A percentile compares a stretch with the other conserved stretches of the same genome.
phyloP scores from a whole-genome alignment of 2,329 filamentous ascomycete species.

The Phyllosticta citrichinensis region DNA sequence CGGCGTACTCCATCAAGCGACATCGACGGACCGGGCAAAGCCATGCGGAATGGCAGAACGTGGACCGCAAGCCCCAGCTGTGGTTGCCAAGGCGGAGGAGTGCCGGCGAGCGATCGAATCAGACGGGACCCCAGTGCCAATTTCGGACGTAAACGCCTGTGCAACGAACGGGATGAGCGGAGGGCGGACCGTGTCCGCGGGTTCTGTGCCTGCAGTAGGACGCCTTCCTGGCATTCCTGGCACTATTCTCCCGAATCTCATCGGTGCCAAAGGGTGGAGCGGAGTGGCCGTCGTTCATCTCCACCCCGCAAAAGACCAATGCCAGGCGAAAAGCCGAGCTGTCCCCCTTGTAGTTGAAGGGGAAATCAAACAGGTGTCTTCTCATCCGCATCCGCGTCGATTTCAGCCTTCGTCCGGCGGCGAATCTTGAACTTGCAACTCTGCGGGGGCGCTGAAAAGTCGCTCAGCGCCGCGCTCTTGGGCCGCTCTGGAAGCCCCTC shows the following conservation, averaged over 20 bases:
- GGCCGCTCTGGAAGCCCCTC: slow-evolving; percentile 10
- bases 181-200: background rate
- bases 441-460: slow-evolving; percentile 2
- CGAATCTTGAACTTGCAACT: background rate
- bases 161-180: background rate
- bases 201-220: background rate
- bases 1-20: no score
- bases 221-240: background rate
- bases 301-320: no score
- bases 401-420: background rate
- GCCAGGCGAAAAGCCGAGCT: no score
- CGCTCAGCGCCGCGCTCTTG: slow-evolving; percentile 2
- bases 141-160: background rate
- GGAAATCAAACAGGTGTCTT: background rate
- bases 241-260: no score
- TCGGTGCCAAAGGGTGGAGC: no score
- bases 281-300: no score
- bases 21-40: no score
- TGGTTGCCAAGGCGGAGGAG: no score
- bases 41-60: no score
- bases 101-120: no score
- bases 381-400: background rate
- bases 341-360: background rate
- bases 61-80: no score
- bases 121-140: no score